Conservation (phyloP, 2,329 filamentous ascomycete genomes). For the Grosmannia huntii region DNA sequence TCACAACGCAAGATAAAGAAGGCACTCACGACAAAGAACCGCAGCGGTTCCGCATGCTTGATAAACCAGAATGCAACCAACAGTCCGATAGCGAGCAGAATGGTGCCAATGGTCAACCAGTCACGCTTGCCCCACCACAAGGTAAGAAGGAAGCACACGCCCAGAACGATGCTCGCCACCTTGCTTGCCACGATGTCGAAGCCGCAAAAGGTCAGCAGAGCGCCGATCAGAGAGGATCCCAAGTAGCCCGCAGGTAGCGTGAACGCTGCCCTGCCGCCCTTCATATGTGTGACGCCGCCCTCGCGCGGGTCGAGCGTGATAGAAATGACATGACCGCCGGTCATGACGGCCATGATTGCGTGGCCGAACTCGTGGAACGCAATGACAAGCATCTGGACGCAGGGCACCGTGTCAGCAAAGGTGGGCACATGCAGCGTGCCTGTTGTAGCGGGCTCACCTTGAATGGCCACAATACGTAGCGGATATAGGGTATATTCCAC, state of each 20-base stretch:
- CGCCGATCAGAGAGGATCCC: slow-evolving; percentile 64
- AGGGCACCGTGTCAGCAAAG: neutral
- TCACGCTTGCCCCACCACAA: slow-evolving; percentile 72
- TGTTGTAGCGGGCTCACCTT: slow-evolving; percentile 36
- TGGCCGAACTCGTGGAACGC: slow-evolving; percentile 74
- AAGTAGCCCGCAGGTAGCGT: slow-evolving; percentile 69
- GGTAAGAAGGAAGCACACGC: slow-evolving; percentile 63
- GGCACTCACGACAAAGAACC: slow-evolving; percentile 38
- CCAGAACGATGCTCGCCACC: slow-evolving; percentile 60
- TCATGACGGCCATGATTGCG: slow-evolving; percentile 58
- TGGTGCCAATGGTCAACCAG: slow-evolving; percentile 62
- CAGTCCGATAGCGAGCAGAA: slow-evolving; percentile 57
- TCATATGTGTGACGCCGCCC: slow-evolving; percentile 68
- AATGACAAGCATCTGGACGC: slow-evolving; percentile 60
- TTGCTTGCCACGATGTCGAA: slow-evolving; percentile 75
- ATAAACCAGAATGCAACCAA: slow-evolving; percentile 72
- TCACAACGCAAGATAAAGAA: neutral
- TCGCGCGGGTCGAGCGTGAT: slow-evolving; percentile 61
- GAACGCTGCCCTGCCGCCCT: slow-evolving; percentile 55
- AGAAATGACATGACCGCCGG: slow-evolving; percentile 49
- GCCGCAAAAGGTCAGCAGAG: slow-evolving; percentile 64
- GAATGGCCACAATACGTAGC: slow-evolving; percentile 66
- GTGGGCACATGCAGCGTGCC: neutral
- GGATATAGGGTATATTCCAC: slow-evolving; percentile 70
- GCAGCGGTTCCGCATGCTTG: slow-evolving; percentile 56